Evolutionary conservation across 2,329 filamentous ascomycete species (phyloP).

Genomic region (Aspergillus transmontanensis): DNA sequence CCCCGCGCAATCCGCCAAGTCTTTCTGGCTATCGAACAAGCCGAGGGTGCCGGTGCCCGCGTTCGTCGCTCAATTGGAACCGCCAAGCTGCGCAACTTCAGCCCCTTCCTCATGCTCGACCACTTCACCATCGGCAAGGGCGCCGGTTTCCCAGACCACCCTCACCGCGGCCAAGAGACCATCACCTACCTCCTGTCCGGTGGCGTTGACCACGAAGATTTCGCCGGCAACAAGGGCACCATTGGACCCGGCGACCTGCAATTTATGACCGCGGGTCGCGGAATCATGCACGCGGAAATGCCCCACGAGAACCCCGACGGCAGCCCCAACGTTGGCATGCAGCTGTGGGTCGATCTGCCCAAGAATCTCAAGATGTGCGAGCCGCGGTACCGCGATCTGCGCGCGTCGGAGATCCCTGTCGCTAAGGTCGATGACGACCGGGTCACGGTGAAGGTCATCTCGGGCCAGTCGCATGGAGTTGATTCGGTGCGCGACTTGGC

Average conservation of each 20-base stretch:
- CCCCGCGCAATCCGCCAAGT: constrained; percentile 78
- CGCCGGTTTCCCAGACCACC: constrained; percentile 88
- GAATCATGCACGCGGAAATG: constrained; percentile 97
- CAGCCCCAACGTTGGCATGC: constrained; percentile 78
- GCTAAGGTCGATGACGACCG: constrained; percentile 71
- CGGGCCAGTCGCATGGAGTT: constrained; percentile 77
- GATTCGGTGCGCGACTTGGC: constrained; percentile 88
- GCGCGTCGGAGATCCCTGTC: constrained; percentile 74
- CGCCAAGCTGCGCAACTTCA: constrained; percentile 78
- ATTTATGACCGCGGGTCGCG: constrained; percentile 93
- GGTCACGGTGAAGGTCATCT: constrained; percentile 87
- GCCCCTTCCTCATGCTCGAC: constrained; percentile 94
- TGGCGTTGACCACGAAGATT: constrained; percentile 89
- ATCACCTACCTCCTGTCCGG: constrained; percentile 90
- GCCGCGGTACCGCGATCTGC: constrained; percentile 86
- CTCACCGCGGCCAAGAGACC: constrained; percentile 79
- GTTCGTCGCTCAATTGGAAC: constrained; percentile 89
- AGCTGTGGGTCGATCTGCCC: constrained; percentile 94
- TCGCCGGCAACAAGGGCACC: constrained; percentile 80
- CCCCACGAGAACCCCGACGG: constrained; percentile 77
- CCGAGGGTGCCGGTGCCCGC: constrained; percentile 83
- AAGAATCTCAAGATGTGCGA: constrained; percentile 81
- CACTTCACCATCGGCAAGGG: constrained; percentile 81
- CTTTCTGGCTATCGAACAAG: constrained; percentile 81
- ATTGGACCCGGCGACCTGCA: constrained; percentile 88